phyloP scores from a whole-genome alignment of 78 protist genomes.

The Capsaspora owczarzaki region DNA sequence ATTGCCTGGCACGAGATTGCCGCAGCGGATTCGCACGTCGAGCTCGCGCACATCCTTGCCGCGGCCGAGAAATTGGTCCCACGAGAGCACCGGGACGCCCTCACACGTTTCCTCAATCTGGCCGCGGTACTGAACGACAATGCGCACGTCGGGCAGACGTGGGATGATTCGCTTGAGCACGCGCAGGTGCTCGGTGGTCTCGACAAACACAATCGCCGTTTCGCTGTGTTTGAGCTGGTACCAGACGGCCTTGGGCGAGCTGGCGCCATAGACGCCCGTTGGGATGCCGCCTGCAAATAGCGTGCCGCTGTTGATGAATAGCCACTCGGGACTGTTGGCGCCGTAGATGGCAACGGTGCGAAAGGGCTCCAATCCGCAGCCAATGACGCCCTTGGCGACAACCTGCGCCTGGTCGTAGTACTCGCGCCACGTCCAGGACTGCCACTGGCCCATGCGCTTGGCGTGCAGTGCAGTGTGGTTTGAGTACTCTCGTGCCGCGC shows the following conservation, averaged over 20 bases:
- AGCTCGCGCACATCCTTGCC: slow-evolving; percentile 12
- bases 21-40: background rate
- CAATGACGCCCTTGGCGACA: slow-evolving; percentile 39
- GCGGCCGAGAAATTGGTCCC: slow-evolving; percentile 24
- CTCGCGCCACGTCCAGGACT: background rate
- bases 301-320: slow-evolving; percentile 34
- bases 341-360: slow-evolving; percentile 36
- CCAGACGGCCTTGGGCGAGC: slow-evolving; percentile 18
- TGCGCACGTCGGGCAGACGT: slow-evolving; percentile 17
- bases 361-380: background rate
- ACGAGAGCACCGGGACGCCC: slow-evolving; percentile 5
- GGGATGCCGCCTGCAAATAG: slow-evolving; percentile 52
- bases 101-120: background rate
- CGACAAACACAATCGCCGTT: slow-evolving; percentile 30
- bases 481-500: background rate
- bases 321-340: slow-evolving; percentile 66
- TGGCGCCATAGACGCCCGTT: slow-evolving; percentile 56
- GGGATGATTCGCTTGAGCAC: slow-evolving; percentile 13
- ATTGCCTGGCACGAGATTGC: background rate
- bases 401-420: slow-evolving; percentile 23
- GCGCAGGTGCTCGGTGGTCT: slow-evolving; percentile 14
- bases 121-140: background rate
- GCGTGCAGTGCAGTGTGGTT: too few species aligned
- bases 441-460: background rate
- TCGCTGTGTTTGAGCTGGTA: slow-evolving; percentile 33